Conservation (phyloP, 192 early-diverging fungal genomes). For the Gigaspora rosea region DNA sequence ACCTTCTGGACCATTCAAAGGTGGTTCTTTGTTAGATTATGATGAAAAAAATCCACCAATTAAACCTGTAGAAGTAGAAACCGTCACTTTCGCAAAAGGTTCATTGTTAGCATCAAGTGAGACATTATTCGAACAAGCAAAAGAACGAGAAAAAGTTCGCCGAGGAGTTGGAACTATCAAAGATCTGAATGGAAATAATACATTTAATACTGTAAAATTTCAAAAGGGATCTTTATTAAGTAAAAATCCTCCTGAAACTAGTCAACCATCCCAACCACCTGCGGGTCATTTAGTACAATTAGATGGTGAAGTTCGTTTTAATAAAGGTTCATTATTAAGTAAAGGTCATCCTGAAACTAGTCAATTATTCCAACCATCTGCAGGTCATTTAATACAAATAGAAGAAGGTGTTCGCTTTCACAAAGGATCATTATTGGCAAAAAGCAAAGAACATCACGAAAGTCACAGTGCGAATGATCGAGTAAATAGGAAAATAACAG, state of each 20-base stretch:
- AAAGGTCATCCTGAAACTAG: not conserved
- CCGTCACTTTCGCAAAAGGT: slow-evolving; percentile 7
- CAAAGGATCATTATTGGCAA: slow-evolving; percentile 26
- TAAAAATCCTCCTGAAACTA: not conserved
- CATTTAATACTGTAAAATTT: slow-evolving; percentile 11
- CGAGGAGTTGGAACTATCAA: slow-evolving; percentile 14
- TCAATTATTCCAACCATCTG: not conserved
- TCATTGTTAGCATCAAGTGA: slow-evolving; percentile 28
- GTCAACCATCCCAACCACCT: not conserved
- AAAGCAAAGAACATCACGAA: not conserved
- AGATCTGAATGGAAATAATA: not conserved
- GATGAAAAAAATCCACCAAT: slow-evolving; percentile 21
- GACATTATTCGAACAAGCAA: slow-evolving; percentile 5
- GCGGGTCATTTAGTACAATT: not conserved
- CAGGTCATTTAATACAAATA: not conserved
- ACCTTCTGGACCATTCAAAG: not conserved
- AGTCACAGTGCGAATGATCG: not conserved
- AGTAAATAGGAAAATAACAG: not conserved
- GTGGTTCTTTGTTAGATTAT: slow-evolving; percentile 16
- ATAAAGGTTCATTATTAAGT: slow-evolving; percentile 28
- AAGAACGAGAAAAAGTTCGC: slow-evolving; percentile 24
- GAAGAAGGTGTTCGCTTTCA: not conserved
- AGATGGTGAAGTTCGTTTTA: not conserved
- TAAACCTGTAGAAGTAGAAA: slow-evolving; percentile 16
- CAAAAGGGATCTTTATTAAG: slow-evolving; percentile 30